phyloP scores from a whole-genome alignment of 2,329 filamentous ascomycete genomes.

The Alternaria conjuncta region DNA sequence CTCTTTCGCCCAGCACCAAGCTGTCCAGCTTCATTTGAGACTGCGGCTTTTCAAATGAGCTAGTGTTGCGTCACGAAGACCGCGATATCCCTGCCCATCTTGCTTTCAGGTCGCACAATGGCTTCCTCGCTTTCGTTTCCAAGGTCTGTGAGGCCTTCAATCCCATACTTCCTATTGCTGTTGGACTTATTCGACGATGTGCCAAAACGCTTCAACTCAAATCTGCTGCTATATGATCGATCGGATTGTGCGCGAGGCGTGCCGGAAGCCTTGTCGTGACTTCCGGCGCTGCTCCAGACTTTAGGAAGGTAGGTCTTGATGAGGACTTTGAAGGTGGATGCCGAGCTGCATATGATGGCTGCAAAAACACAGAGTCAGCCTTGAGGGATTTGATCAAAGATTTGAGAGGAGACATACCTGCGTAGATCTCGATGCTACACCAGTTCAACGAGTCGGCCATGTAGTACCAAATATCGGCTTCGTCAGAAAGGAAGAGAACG shows the following conservation, averaged over 20 bases:
- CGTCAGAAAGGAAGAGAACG: not conserved
- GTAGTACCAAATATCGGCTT: not conserved
- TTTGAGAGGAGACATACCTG: not conserved
- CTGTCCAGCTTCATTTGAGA: not conserved
- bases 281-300: not conserved
- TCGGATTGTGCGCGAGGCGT: not conserved
- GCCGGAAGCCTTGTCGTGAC: not conserved
- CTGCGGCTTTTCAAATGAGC: too few relatives aligned
- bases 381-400: not conserved
- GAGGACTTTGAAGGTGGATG: not conserved
- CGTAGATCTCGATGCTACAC: not conserved
- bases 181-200: not conserved
- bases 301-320: not conserved
- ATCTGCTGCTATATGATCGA: not conserved
- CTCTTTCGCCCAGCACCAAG: not conserved
- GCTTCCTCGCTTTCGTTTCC: not conserved
- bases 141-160: not conserved
- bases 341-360: not conserved
- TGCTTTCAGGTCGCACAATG: not conserved
- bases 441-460: not conserved
- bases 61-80: not conserved
- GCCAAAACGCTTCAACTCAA: not conserved
- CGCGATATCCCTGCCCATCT: not conserved
- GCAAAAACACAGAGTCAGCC: not conserved
- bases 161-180: not conserved